A percentile compares a stretch with the other conserved stretches of the same genome.
Evolutionary conservation across 139 green algal species (phyloP).

Genomic region (Tetraselmis chui): DNA sequence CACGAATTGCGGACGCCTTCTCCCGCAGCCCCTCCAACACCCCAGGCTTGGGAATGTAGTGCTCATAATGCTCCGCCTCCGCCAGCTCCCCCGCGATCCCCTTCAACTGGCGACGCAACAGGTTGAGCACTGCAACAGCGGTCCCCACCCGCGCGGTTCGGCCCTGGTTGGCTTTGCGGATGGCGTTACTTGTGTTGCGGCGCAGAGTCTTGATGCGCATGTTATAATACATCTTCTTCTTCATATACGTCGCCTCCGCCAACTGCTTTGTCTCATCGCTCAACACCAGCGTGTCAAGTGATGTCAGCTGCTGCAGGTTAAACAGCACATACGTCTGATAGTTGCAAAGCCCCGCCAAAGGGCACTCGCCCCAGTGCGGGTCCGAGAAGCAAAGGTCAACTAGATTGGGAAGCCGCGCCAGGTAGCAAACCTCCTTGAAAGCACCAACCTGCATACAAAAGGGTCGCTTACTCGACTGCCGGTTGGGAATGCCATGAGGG

Average conservation of each 20-base stretch:
- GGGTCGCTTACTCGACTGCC: too few species aligned
- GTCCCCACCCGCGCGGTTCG: neutral
- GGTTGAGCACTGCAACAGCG: neutral
- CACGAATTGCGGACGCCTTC: constrained; percentile 10
- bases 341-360: constrained; percentile 61
- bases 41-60: neutral
- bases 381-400: constrained; percentile 65
- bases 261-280: constrained; percentile 54
- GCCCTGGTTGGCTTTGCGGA: neutral
- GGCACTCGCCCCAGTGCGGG: constrained; percentile 62
- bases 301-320: constrained; percentile 33
- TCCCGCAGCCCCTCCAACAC: constrained; percentile 7
- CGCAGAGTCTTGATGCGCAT: constrained; percentile 71
- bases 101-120: constrained; percentile 24
- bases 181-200: constrained; percentile 26
- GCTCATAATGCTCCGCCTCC: constrained; percentile 8
- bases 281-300: constrained; percentile 56
- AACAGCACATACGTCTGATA: constrained; percentile 56
- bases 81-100: constrained; percentile 30
- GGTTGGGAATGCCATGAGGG: too few species aligned
- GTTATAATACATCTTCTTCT: constrained; percentile 88
- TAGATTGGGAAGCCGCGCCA: constrained; percentile 40
- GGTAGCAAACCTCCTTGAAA: constrained; percentile 41
- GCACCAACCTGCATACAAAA: neutral
- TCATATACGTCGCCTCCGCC: constrained; percentile 62